Evolutionary conservation across 1,139 yeast genomes (phyloP).

Genomic region (Dujonia santamariae): DNA sequence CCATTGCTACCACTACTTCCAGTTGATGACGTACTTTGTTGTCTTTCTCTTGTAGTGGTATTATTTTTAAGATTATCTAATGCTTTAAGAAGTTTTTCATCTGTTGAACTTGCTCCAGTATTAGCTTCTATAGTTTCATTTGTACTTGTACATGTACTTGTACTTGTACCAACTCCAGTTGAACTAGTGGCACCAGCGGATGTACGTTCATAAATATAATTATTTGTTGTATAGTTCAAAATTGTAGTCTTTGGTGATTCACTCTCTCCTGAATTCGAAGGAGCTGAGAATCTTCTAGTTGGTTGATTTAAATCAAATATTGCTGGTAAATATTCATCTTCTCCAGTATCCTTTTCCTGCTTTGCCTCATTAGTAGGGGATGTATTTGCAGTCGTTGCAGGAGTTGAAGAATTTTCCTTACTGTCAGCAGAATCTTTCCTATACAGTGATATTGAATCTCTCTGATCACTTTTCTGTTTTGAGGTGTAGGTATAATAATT

Average conservation of each 20-base stretch:
- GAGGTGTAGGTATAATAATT: conserved; percentile 23
- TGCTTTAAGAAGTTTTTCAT: conserved; percentile 18
- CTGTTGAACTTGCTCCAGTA: neutral
- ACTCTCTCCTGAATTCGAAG: conserved; percentile 10
- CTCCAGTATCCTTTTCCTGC: neutral
- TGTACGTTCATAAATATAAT: conserved; percentile 8
- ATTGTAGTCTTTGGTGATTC: conserved; percentile 10
- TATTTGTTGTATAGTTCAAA: conserved; percentile 18
- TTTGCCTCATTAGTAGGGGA: conserved; percentile 4
- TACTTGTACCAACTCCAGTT: neutral
- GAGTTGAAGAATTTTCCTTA: conserved; percentile 2
- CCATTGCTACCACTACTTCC: conserved; percentile 6
- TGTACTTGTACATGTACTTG: neutral
- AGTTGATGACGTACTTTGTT: conserved; percentile 1
- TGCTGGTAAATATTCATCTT: conserved; percentile 34
- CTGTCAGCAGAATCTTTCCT: conserved; percentile 5
- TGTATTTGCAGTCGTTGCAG: conserved; percentile 4
- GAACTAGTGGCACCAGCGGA: neutral
- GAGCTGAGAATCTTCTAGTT: conserved; percentile 26
- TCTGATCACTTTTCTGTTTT: conserved; percentile 7
- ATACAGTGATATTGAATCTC: neutral
- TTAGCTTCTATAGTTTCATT: neutral
- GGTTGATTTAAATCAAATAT: conserved; percentile 38
- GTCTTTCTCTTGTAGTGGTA: conserved; percentile 19
- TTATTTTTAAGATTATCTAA: conserved; percentile 24